Evolutionary conservation across 1,139 yeast genomes (phyloP), one percentile per base, ranked within the genome.

Genomic region (Yamadazyma pseudoaaseri): DNA sequence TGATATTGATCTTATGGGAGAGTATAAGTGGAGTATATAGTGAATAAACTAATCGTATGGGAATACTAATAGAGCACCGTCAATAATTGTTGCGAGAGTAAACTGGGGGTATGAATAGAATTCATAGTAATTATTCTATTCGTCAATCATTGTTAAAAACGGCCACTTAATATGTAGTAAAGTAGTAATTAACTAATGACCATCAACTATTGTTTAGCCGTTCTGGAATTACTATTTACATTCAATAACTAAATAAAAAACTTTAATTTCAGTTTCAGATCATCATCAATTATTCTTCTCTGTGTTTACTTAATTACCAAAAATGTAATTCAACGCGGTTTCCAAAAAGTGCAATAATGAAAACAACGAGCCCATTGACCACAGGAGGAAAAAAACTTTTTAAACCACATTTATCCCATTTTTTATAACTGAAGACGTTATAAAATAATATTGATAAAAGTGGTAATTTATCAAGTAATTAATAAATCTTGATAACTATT

Each of bases 1-100:
- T 30, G 57, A 60, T 7, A 38, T 59, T 10, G 54, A 54, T 34
- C 47, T 60, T 29, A 58, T 60, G 61, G 65, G 66, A 3, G 64
- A 58, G 36, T 59, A 58, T 40, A 54, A 57, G 41, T 60, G 65
- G 65, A 45, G 47, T 12, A 41, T 56, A 21, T 57, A 49, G 21
- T n/a, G n/a, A n/a, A n/a, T n/a, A 32, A 22, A 8, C 7, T 15
- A 6, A 20, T 11, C n/a, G 13, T 8, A 7, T 8, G 26, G n/a
- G 11, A 7, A 10, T 10, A 23, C 6, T 23, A 10, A 23, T n/a
- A n/a, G n/a, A n/a, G n/a, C n/a, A n/a, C n/a, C n/a, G n/a, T n/a
- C n/a, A n/a, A n/a, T n/a, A n/a, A n/a, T n/a, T n/a, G n/a, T n/a
- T n/a, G n/a, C n/a, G n/a, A n/a, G n/a, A n/a, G n/a, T n/a, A n/a